Conservation (phyloP, 2,329 filamentous ascomycete species). For the Colletotrichum lupini region DNA sequence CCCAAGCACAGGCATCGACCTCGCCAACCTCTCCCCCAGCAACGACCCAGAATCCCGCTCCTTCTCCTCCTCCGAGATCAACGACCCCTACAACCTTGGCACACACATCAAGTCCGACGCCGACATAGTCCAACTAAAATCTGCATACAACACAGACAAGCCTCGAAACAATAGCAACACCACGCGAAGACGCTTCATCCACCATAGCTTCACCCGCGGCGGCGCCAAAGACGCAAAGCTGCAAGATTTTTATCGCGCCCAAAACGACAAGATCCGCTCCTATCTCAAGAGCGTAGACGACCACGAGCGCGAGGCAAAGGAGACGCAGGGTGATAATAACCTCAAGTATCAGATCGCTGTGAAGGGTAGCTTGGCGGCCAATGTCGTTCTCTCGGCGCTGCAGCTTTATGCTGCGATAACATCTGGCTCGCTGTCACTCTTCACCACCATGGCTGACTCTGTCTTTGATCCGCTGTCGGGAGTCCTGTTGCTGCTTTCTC, state of each 20-base stretch:
- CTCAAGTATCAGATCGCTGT: slow-evolving; percentile 77
- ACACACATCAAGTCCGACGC: slow-evolving; percentile 80
- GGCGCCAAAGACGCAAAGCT: slow-evolving; percentile 64
- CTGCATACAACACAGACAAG: slow-evolving; percentile 80
- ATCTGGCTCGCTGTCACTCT: slow-evolving; percentile 91
- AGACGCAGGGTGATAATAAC: slow-evolving; percentile 84
- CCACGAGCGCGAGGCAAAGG: slow-evolving; percentile 83
- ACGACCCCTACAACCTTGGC: slow-evolving; percentile 85
- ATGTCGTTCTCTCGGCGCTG: slow-evolving; percentile 80
- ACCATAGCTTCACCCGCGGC: slow-evolving; percentile 36
- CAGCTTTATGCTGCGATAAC: slow-evolving; percentile 91
- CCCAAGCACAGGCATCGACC: slow-evolving; percentile 17
- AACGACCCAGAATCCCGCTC: slow-evolving; percentile 34
- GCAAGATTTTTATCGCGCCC: slow-evolving; percentile 85
- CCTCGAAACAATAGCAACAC: neutral
- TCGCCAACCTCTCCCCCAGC: neutral
- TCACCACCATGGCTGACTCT: slow-evolving; percentile 97
- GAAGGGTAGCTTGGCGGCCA: slow-evolving; percentile 79
- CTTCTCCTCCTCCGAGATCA: slow-evolving; percentile 42
- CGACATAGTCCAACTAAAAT: slow-evolving; percentile 69
- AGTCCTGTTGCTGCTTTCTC: slow-evolving; percentile 84
- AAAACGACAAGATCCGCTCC: slow-evolving; percentile 94
- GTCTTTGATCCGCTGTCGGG: slow-evolving; percentile 95
- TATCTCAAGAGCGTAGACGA: slow-evolving; percentile 94
- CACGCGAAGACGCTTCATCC: slow-evolving; percentile 71